Evolutionary conservation across 257 asterid species (phyloP), one percentile per base, ranked within the genome.

Genomic region (Apocynum venetum): DNA sequence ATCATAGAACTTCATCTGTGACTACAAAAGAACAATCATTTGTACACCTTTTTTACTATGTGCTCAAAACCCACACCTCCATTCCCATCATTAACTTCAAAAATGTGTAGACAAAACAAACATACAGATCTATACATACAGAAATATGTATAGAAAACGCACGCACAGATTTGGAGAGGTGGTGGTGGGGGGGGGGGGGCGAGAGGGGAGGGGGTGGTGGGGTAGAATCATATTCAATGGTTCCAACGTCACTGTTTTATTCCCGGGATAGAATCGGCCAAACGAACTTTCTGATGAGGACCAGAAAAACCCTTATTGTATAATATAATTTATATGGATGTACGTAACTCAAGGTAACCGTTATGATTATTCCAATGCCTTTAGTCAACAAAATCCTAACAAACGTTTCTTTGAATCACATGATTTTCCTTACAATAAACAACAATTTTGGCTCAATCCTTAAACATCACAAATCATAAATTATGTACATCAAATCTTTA

Each of bases 341-440:
- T 79, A 82, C 87, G 82, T 82, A 88, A 85, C 76, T 82, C 86
- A 81, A 66, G 76, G 82, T 82, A 92, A 88, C 96, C 90, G 92
- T 88, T 88, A 85, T 84, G 90, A 92, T 88, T 89, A 88, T 89
- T 89, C 90, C 87, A 49, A 78, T 83, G 88, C 79, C 76, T 78
- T 79, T 83, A 83, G 94, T 91, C 96, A 92, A 92, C 95, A 64
- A 87, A 82, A 90, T 92, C 95, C 88, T 87, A 92, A 92, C 96
- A 92, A 92, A 89, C 95, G 79, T 56, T 76, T 73, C 71, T 59
- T 73, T 61, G 83, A 89, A 78, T 85, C 91, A 85, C 90, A 89
- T 82, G 82, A 71, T 55, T 60, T 43, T 43, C 53, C 12, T 52
- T 44, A 70, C 69, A 74, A 69, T 49, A 53, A 40, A 60, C 78